Evolutionary conservation across 2,329 filamentous ascomycete genomes (phyloP).

Genomic region (Amesomyces nigricolor): DNA sequence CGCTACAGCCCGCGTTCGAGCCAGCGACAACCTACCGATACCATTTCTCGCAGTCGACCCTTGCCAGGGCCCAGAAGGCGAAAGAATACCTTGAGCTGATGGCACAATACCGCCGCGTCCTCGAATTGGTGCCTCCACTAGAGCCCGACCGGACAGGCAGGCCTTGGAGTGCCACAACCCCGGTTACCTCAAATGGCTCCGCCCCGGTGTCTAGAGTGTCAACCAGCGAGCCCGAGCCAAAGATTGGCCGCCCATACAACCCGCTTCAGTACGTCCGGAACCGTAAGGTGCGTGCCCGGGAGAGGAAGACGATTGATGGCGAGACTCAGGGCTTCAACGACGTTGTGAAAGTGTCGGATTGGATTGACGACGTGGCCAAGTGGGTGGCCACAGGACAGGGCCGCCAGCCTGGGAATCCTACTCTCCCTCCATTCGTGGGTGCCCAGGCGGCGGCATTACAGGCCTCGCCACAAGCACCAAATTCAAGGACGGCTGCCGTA

Average conservation of each 20-base stretch:
- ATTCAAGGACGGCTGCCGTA: constrained; percentile 37
- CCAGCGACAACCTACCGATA: constrained; percentile 49
- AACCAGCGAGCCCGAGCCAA: constrained; percentile 31
- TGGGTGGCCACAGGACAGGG: constrained; percentile 37
- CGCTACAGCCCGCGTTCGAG: constrained; percentile 46
- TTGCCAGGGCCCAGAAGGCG: constrained; percentile 77
- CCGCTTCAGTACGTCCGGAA: constrained; percentile 91
- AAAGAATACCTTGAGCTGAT: constrained; percentile 81
- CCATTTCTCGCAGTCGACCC: constrained; percentile 71
- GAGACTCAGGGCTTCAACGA: constrained; percentile 74
- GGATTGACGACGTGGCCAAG: constrained; percentile 65
- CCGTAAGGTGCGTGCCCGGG: constrained; percentile 73
- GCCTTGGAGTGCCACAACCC: constrained; percentile 38
- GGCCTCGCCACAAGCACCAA: constrained; percentile 37
- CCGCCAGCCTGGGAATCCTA: constrained; percentile 30
- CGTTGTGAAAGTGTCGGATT: constrained; percentile 62
- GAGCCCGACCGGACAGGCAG: constrained; percentile 39
- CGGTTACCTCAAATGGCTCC: constrained; percentile 35
- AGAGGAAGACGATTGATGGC: constrained; percentile 68
- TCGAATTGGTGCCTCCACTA: constrained; percentile 74
- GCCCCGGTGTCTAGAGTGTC: constrained; percentile 26
- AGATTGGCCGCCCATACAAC: constrained; percentile 71
- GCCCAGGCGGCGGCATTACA: constrained; percentile 43
- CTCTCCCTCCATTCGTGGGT: constrained; percentile 42
- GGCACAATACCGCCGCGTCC: constrained; percentile 72